phyloP scores from a whole-genome alignment of 345 rosid species.

The Populus davidiana region DNA sequence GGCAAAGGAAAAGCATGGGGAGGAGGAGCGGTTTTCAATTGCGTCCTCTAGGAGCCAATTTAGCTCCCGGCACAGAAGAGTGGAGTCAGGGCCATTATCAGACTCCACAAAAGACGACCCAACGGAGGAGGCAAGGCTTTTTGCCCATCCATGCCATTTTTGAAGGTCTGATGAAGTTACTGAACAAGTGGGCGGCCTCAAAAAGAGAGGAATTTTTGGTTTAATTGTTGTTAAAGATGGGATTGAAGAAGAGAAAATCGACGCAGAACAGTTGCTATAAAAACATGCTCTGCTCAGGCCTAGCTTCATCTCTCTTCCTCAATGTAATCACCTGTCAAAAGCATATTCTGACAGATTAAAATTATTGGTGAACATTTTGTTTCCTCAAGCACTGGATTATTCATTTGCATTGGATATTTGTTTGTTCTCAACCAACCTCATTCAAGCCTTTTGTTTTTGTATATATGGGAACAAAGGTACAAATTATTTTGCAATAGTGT shows the following conservation, averaged over 20 bases:
- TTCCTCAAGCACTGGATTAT: background rate
- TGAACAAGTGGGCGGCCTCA: conserved; percentile 44
- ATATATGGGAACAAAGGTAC: too few species aligned
- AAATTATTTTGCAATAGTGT: too few species aligned
- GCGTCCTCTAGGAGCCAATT: conserved; percentile 79
- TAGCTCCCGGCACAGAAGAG: conserved; percentile 63
- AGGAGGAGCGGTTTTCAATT: conserved; percentile 34
- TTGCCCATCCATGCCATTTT: conserved; percentile 83
- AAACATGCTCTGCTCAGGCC: conserved; percentile 2
- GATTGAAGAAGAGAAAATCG: conserved; percentile 18
- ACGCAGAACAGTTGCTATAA: background rate
- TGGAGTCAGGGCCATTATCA: conserved; percentile 64
- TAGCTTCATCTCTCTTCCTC: conserved; percentile 10
- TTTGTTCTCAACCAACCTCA: background rate
- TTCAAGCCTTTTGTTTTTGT: background rate
- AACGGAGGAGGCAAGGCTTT: conserved; percentile 50
- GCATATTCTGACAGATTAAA: background rate
- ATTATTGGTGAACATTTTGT: background rate
- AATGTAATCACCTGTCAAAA: conserved; percentile 1
- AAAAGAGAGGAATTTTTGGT: conserved; percentile 53
- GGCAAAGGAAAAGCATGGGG: background rate
- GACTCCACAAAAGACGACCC: conserved; percentile 44
- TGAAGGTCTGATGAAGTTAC: conserved; percentile 47
- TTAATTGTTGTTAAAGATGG: conserved; percentile 11
- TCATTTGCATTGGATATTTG: background rate